A percentile compares a stretch with the other conserved stretches of the same genome.
phyloP scores from a whole-genome alignment of 1,284 basidiomycete species.

The Filobasidium uniguttulatum region DNA sequence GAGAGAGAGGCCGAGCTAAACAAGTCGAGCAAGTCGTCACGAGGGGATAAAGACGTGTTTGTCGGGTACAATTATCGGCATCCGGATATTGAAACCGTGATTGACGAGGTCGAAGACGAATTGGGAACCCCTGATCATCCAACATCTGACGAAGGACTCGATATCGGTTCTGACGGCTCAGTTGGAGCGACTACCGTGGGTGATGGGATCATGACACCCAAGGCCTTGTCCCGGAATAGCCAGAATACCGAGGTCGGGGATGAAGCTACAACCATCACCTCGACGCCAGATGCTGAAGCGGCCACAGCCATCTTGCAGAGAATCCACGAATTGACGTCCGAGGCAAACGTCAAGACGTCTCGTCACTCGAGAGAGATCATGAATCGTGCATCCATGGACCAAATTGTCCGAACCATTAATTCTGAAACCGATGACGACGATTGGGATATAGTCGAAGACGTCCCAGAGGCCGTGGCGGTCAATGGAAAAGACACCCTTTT shows the following conservation, averaged over 20 bases:
- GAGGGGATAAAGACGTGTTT: slow-evolving; percentile 18
- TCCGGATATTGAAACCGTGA: slow-evolving; percentile 1
- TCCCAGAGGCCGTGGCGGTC: slow-evolving; percentile 5
- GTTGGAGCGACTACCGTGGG: not conserved
- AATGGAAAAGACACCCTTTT: slow-evolving; percentile 13
- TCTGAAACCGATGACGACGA: slow-evolving; percentile 55
- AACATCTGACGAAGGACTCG: not conserved
- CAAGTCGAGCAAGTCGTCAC: slow-evolving; percentile 7
- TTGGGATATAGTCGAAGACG: slow-evolving; percentile 66
- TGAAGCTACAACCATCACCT: not conserved
- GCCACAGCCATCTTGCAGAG: slow-evolving; percentile 2
- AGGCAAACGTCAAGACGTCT: slow-evolving; percentile 5
- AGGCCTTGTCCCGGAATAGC: not conserved
- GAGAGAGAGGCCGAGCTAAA: slow-evolving; percentile 22
- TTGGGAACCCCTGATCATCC: not conserved
- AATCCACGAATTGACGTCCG: slow-evolving; percentile 6
- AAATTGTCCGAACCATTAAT: not conserved
- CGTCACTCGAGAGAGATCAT: slow-evolving; percentile 8
- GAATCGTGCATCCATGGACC: slow-evolving; percentile 1
- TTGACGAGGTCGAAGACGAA: not conserved
- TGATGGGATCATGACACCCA: not conserved
- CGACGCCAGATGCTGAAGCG: not conserved
- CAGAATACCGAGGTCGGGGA: slow-evolving; percentile 1
- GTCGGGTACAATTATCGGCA: slow-evolving; percentile 19
- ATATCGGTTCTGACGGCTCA: too few species aligned